Evolutionary conservation across 1,139 yeast genomes (phyloP).

Genomic region (Taiozyma sp.): DNA sequence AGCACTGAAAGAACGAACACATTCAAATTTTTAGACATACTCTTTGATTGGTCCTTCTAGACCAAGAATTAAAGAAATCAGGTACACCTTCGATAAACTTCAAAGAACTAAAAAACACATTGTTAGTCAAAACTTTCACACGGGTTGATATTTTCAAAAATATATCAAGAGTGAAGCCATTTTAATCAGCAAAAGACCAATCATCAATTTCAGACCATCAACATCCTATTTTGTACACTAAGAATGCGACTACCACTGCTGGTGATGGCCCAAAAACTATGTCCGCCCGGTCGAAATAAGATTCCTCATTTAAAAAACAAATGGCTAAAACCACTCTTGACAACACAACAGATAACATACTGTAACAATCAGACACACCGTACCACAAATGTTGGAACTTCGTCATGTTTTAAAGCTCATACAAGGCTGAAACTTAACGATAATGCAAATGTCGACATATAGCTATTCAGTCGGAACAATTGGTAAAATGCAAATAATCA

Average conservation of each 20-base stretch:
- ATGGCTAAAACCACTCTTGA: slow-evolving; percentile 15
- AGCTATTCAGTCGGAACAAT: slow-evolving; percentile 78
- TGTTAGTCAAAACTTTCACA: not conserved
- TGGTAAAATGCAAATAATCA: slow-evolving; percentile 73
- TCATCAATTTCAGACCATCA: slow-evolving; percentile 60
- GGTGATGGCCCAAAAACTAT: slow-evolving; percentile 43
- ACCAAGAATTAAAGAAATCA: not conserved
- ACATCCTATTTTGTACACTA: slow-evolving; percentile 62
- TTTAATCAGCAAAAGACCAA: slow-evolving; percentile 40
- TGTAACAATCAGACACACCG: not conserved
- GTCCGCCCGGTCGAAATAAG: slow-evolving; percentile 79
- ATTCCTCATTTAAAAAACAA: slow-evolving; percentile 39
- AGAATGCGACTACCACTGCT: slow-evolving; percentile 56
- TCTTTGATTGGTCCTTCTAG: not conserved
- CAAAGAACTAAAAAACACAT: not conserved
- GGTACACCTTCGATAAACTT: not conserved
- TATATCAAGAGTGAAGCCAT: not conserved
- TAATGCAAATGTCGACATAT: slow-evolving; percentile 67
- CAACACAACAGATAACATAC: not conserved
- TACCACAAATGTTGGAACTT: not conserved
- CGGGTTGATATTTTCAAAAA: not conserved
- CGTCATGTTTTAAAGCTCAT: slow-evolving; percentile 44
- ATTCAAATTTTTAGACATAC: not conserved
- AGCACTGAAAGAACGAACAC: not conserved
- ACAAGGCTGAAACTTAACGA: slow-evolving; percentile 90